These are phyloP conservation scores for Ascochyta rabiei DNA, from an alignment of 2,329 filamentous ascomycete species.

Conservation along the genomic window DNA sequence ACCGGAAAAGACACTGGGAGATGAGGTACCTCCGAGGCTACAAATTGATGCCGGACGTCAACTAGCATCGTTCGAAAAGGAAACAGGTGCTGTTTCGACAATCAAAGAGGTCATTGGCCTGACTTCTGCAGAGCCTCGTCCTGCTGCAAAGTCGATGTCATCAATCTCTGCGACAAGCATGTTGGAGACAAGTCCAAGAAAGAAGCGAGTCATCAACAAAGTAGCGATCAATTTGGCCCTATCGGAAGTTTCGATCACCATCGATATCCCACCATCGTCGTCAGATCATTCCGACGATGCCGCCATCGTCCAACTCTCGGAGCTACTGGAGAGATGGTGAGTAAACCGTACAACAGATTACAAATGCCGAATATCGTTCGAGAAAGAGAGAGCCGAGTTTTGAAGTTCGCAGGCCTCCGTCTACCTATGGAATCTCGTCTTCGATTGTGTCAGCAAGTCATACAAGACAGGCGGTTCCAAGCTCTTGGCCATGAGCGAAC, in stretches of 20 bases:
- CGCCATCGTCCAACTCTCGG: conserved; percentile 3
- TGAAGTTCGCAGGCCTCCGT: neutral
- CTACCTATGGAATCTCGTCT: neutral
- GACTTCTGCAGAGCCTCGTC: neutral
- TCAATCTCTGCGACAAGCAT: too few species aligned
- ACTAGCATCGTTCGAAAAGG: neutral
- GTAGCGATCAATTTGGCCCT: neutral
- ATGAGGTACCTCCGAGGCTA: neutral
- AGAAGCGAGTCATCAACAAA: neutral
- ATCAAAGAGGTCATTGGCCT: neutral
- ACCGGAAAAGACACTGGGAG: too few species aligned
- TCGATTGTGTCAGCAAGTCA: neutral
- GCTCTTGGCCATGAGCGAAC: neutral
- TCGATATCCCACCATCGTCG: conserved; percentile 1
- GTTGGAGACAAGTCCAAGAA: neutral
- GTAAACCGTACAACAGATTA: neutral
- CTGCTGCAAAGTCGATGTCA: neutral
- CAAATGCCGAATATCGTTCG: neutral
- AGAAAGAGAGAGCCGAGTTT: neutral
- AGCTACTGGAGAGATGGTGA: conserved; percentile 3
- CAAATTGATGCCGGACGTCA: neutral
- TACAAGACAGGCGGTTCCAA: neutral
- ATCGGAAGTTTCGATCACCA: neutral
- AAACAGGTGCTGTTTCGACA: neutral
- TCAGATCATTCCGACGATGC: neutral